phyloP scores from a whole-genome alignment of 106 monocot species.

The Dactylorhiza incarnata region DNA sequence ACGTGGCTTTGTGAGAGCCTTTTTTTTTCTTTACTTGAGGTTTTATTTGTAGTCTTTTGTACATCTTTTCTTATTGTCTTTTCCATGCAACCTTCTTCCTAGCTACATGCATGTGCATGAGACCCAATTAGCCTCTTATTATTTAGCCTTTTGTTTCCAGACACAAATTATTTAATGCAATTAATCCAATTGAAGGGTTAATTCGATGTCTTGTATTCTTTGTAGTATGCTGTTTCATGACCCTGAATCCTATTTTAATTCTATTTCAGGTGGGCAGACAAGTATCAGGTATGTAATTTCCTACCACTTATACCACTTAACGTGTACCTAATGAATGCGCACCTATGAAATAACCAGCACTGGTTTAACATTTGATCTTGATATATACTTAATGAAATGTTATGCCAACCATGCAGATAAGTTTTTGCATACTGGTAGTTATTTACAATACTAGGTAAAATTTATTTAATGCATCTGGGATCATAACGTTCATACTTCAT shows the following conservation, averaged over 20 bases:
- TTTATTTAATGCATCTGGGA: background rate
- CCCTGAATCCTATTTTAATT: slow-evolving; percentile 15
- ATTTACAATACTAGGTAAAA: background rate
- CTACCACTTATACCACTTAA: background rate
- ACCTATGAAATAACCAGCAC: background rate
- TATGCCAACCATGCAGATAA: background rate
- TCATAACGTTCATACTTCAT: background rate
- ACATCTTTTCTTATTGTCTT: background rate
- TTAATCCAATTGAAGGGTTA: background rate
- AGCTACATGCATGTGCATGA: background rate
- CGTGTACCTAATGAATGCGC: background rate
- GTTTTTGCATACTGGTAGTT: background rate
- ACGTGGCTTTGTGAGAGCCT: background rate
- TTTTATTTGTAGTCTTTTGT: background rate
- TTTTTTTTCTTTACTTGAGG: background rate
- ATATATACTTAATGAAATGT: background rate
- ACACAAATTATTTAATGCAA: background rate
- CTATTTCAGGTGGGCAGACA: slow-evolving; percentile 70
- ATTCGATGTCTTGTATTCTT: background rate
- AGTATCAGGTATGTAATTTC: slow-evolving; percentile 54
- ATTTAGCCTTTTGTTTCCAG: background rate
- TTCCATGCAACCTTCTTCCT: background rate
- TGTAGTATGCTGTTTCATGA: background rate
- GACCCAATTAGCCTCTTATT: background rate
- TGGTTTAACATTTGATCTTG: background rate